Evolutionary conservation across 306 rosid genomes (phyloP), one percentile per base, ranked within the genome.

Genomic region (Medicago lupulina): DNA sequence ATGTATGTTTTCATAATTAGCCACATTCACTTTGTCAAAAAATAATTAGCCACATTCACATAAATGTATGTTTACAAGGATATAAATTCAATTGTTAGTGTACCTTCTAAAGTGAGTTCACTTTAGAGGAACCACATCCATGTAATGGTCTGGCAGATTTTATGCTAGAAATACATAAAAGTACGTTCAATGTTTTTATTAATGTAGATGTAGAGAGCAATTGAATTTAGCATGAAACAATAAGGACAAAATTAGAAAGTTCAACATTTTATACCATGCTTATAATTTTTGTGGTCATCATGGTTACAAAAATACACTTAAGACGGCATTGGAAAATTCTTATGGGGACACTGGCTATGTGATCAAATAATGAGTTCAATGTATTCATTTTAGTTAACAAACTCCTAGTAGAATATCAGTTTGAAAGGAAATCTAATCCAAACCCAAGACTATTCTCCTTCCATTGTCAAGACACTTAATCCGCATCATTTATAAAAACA

Each of bases 391-490:
- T 49, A 49, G 18, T 49, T 49, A 5, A 49, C 43, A 19, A 17
- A 9, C 21, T 50, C 21, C 57, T n/a, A n/a, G 57, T 34, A 17
- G 36, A 21, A 34, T 38, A 51, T 34, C 38, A 53, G 19, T 58
- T 58, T 5, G 55, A 31, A 73, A n/a, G 68, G 62, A 25, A 59
- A 73, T 73, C 78, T n/a, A 43, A 47, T 13, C 23, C 62, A 62
- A 63, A 16, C 36, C 14, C 38, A 47, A 47, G 31, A 28, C 16
- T 23, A 59, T 2, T 25, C 16, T 12, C 38, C 15, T 60, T 14
- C 41, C 10, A 14, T 28, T 13, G 18, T 12, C 11, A 25, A 60
- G 18, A 12, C 10, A 60, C 18, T 28, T 12, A 7, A 15, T 15
- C 19, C 41, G 6, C 67, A 60, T 60, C 4, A 12, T 28, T 2